These are phyloP conservation scores for Vitis vinifera DNA, from an alignment of 164 flowering plant species.

Conservation along the genomic window ASM3070453v1 NC_081818.1:29511501-29512000, in stretches of 20 bases:
- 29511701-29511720: not conserved
- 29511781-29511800: not conserved
- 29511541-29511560: constrained; percentile 45
- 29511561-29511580: constrained; percentile 48
- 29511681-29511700: constrained; percentile 1
- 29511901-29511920: constrained; percentile 34
- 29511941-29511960: not conserved
- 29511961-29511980: constrained; percentile 2
- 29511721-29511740: not conserved
- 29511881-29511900: constrained; percentile 36
- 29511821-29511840: not conserved
- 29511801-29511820: too few species aligned
- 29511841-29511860: constrained; percentile 23
- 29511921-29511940: constrained; percentile 25
- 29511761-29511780: not conserved
- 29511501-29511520: constrained; percentile 55
- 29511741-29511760: not conserved
- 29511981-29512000: not conserved
- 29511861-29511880: constrained; percentile 43
- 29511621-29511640: constrained; percentile 39
- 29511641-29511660: constrained; percentile 7
- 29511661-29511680: constrained; percentile 13
- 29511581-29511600: constrained; percentile 36
- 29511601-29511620: constrained; percentile 38
- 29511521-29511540: constrained; percentile 34